Evolutionary conservation across 73 alveolate genomes (phyloP), one percentile per base, ranked within the genome.

Genomic region (Uronychia binucleata): DNA sequence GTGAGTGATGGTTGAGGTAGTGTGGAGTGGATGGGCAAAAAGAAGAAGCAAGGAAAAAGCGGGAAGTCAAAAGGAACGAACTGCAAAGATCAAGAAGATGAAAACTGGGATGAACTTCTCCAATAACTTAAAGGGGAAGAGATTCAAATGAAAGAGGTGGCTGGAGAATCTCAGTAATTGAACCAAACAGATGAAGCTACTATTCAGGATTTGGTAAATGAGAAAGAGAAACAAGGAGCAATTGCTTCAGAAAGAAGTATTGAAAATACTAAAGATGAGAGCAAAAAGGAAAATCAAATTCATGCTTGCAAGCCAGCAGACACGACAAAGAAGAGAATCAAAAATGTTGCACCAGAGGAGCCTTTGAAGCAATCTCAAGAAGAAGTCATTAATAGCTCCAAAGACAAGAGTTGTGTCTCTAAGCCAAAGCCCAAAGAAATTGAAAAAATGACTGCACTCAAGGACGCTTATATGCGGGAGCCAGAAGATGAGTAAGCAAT

Each of bases 211-310:
- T 5, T 46, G 67, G 67, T 11, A 46, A 11, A 46, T 11, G 67
- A 46, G 19, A 46, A 46, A 46, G 5, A 46, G 67, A 5, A 5
- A 46, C n/a, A 46, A 46, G 67, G n/a, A 19, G 19, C 67, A 46
- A 83, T 75, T 57, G 75, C 74, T 28, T 35, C 19, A n/a, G 33
- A 35, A 67, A 83, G 75, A 82, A 83, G 75, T 81, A 31, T 25
- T 5, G 30, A 83, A 58, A 83, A 75, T 31, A 83, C 74, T 78
- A 74, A 33, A 30, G 74, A 82, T 82, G 74, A 33, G 77, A 31
- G 34, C 25, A 26, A 83, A 46, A 25, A 33, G 31, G 77, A 76
- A 1, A 11, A n/a, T 77, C 27, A 77, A 25, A 30, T 27, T 19
- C 14, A 57, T 57, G 27, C 26, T 57, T 14, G 26, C 26, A 57